These are phyloP conservation scores for Novymonas esmeraldas DNA, from an alignment of 208 protist genomes.

Conservation along the genomic window DNA sequence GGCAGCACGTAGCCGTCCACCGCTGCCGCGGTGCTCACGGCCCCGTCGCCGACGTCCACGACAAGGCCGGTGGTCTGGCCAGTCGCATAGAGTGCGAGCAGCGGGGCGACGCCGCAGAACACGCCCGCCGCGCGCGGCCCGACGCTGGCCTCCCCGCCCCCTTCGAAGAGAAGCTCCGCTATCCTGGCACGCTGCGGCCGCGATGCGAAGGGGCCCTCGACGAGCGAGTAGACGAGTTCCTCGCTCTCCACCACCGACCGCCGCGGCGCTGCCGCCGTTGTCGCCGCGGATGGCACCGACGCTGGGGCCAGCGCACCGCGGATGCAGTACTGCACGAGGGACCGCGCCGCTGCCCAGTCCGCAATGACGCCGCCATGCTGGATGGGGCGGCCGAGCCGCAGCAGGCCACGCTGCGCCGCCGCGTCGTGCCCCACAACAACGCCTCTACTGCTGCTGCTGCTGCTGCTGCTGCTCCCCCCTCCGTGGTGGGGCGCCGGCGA, in stretches of 20 bases:
- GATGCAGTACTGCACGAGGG: constrained; percentile 34
- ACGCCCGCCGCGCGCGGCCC: constrained; percentile 34
- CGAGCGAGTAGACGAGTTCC: constrained; percentile 35
- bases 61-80: constrained; percentile 65
- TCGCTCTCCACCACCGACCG: background rate
- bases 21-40: constrained; percentile 51
- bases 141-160: constrained; percentile 81
- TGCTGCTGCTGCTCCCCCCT: background rate
- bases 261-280: too few relatives aligned
- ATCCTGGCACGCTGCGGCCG: constrained; percentile 56
- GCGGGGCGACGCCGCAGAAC: constrained; percentile 53
- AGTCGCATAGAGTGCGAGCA: constrained; percentile 67
- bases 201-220: constrained; percentile 68
- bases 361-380: constrained; percentile 54
- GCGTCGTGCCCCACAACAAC: constrained; percentile 19
- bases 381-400: constrained; percentile 71
- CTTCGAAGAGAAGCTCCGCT: constrained; percentile 62
- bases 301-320: constrained; percentile 5
- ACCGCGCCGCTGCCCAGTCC: constrained; percentile 44
- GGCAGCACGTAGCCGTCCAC: constrained; percentile 56
- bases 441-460: background rate
- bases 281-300: background rate
- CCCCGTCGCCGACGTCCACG: constrained; percentile 62
- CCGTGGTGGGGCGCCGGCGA: background rate
- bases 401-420: constrained; percentile 48